These are phyloP conservation scores for Globisporangium camurandrum DNA, from an alignment of 352 stramenopile species.

Conservation along the genomic window DNA sequence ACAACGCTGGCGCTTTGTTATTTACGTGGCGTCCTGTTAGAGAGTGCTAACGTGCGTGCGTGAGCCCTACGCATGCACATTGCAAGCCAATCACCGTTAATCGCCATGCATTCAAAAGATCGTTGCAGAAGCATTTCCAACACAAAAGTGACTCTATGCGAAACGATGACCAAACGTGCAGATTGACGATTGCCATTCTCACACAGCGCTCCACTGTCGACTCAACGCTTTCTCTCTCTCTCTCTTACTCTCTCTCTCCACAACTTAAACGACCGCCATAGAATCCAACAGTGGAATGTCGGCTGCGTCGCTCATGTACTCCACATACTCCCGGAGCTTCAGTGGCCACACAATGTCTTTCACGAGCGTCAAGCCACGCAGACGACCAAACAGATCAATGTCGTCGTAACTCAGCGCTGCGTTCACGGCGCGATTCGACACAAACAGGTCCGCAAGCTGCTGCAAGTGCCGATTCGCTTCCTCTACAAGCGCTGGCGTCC, in stretches of 20 bases:
- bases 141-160: too few species aligned
- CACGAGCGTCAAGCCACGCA: slow-evolving; percentile 42
- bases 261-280: slow-evolving; percentile 21
- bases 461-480: slow-evolving; percentile 27
- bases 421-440: slow-evolving; percentile 40
- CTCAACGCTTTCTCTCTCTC: neutral
- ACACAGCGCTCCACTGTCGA: too few species aligned
- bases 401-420: slow-evolving; percentile 40
- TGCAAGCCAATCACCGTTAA: too few species aligned
- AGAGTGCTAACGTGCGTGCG: too few species aligned
- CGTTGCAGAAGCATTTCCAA: too few species aligned
- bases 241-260: neutral
- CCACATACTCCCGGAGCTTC: slow-evolving; percentile 36
- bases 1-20: too few species aligned
- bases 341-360: slow-evolving; percentile 34
- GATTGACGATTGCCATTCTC: too few species aligned
- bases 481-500: slow-evolving; percentile 28
- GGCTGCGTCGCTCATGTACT: slow-evolving; percentile 26
- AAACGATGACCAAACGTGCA: too few species aligned
- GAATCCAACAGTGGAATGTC: slow-evolving; percentile 33
- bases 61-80: too few species aligned
- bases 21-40: too few species aligned
- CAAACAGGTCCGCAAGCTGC: slow-evolving; percentile 26
- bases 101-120: too few species aligned
- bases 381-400: slow-evolving; percentile 37